Evolutionary conservation across 352 stramenopile species (phyloP).

Genomic region (Peronospora farinosa): DNA sequence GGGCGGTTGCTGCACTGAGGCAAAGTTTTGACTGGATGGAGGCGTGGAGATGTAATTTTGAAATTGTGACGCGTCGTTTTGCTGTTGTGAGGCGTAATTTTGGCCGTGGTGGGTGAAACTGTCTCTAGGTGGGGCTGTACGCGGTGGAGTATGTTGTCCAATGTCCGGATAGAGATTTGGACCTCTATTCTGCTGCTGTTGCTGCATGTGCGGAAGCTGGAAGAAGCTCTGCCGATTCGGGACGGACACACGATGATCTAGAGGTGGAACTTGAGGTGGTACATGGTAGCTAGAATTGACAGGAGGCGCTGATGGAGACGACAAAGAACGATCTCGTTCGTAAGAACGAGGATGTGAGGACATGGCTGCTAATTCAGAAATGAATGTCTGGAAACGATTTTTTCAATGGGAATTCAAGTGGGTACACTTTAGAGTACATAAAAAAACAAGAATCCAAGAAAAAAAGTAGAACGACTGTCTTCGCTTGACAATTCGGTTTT

Average conservation of each 20-base stretch:
- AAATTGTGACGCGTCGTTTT: neutral
- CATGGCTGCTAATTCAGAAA: conserved; percentile 18
- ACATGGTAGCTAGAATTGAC: conserved; percentile 23
- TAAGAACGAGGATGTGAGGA: conserved; percentile 21
- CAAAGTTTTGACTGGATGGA: conserved; percentile 11
- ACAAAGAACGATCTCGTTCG: conserved; percentile 19
- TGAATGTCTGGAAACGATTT: conserved; percentile 3
- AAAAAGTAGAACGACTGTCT: conserved; percentile 10
- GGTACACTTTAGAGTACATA: neutral
- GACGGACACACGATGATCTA: conserved; percentile 28
- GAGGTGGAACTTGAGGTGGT: conserved; percentile 10
- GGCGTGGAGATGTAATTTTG: conserved; percentile 1
- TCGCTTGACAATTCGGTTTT: neutral
- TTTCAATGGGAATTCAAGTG: neutral
- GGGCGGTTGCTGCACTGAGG: conserved; percentile 12
- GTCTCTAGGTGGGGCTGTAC: conserved; percentile 12
- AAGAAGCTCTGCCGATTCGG: conserved; percentile 8
- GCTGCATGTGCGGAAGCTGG: conserved; percentile 15
- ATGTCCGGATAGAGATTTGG: conserved; percentile 26
- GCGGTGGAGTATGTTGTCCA: conserved; percentile 6
- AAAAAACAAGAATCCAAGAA: conserved; percentile 8
- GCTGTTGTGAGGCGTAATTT: neutral
- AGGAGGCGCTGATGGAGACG: conserved; percentile 36
- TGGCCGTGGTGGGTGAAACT: conserved; percentile 8
- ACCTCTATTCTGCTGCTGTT: conserved; percentile 15